These are phyloP conservation scores for Taphrina flavorubra DNA, from an alignment of 1,139 yeast genomes.

Conservation along the genomic window DNA sequence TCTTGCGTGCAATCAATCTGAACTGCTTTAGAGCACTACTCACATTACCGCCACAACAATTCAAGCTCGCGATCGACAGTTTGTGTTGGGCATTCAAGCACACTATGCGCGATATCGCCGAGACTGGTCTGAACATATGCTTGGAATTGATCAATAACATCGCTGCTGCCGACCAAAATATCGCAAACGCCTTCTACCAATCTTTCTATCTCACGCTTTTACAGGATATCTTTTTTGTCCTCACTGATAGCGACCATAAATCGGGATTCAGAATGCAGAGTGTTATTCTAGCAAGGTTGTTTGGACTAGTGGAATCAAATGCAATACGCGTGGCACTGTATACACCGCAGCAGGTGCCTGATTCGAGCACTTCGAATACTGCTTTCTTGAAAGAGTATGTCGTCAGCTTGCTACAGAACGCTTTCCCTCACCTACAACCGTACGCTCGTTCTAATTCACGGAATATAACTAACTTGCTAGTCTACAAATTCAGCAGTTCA, in stretches of 20 bases:
- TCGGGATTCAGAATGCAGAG: constrained; percentile 93
- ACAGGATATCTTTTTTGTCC: constrained; percentile 87
- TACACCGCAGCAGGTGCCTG: constrained; percentile 64
- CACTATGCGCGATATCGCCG: constrained; percentile 65
- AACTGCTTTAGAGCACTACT: constrained; percentile 85
- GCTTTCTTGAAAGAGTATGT: constrained; percentile 79
- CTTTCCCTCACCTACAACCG: constrained; percentile 86
- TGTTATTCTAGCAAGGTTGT: constrained; percentile 78
- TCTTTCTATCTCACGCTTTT: constrained; percentile 87
- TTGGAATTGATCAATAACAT: constrained; percentile 82
- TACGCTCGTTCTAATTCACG: neutral
- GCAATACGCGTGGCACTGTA: constrained; percentile 79
- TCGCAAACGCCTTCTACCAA: constrained; percentile 84
- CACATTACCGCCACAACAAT: constrained; percentile 88
- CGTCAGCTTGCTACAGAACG: constrained; percentile 78
- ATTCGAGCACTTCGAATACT: constrained; percentile 85
- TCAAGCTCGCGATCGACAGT: constrained; percentile 88
- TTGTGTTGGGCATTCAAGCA: constrained; percentile 98
- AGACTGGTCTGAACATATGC: constrained; percentile 64
- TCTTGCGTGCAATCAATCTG: constrained; percentile 82
- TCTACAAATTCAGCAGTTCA: constrained; percentile 80
- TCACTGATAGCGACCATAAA: constrained; percentile 97
- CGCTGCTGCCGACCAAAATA: constrained; percentile 70
- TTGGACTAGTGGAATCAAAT: constrained; percentile 79
- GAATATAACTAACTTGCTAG: constrained; percentile 4